Base-by-base conservation (phyloP, 192 early-diverging fungal species). In the Coemansia sp. region DNA sequence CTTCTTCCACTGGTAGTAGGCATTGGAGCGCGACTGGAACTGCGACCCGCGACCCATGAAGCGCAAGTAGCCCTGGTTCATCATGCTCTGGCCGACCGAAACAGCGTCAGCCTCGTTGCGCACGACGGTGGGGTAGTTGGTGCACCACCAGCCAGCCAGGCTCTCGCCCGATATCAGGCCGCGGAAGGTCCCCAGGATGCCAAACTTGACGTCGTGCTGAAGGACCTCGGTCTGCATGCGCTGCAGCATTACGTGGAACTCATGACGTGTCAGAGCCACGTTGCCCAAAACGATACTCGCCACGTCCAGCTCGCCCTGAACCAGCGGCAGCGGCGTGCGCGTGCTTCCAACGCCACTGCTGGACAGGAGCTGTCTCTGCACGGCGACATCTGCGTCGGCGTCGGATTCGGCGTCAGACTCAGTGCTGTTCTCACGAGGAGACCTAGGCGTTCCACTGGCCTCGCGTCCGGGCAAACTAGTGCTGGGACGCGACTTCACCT, bases 1-100 rank as follows among this genome's bases (percentile, higher is more conserved):
- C 44, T 74, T 78, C 55, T 88, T 85, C 90, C 90, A 93, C 71
- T 93, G 91, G 74, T 91, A 93, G 74, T 87, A 88, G 28, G 86
- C 80, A 37, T 84, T 82, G 1, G 88, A 60, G 7, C 75, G 84
- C 33, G 89, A 80, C 59, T 87, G 69, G 74, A 93, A 93, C 74
- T 86, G 87, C 66, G 86, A 88, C 7, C 90, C 90, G 40, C 88
- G 86, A 7, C 89, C 90, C 75, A 93, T 89, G 42, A 89, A 72
- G 33, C 88, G 84, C 71, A 93, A 70, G 52, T 89, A 87, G 16
- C 87, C 87, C 49, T 88, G 82, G 30, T 77, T 74, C 30, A 89
- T 82, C 55, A 93, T 74, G 53, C 90, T 89, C 72, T 91, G 90
- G 13, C 89, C 91, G 32, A 93, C 87, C 9, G 84, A 72, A 39